Evolutionary conservation across 2,329 filamentous ascomycete genomes (phyloP), one percentile per base, ranked within the genome.

Genomic region (Aspergillus aculeatus): DNA sequence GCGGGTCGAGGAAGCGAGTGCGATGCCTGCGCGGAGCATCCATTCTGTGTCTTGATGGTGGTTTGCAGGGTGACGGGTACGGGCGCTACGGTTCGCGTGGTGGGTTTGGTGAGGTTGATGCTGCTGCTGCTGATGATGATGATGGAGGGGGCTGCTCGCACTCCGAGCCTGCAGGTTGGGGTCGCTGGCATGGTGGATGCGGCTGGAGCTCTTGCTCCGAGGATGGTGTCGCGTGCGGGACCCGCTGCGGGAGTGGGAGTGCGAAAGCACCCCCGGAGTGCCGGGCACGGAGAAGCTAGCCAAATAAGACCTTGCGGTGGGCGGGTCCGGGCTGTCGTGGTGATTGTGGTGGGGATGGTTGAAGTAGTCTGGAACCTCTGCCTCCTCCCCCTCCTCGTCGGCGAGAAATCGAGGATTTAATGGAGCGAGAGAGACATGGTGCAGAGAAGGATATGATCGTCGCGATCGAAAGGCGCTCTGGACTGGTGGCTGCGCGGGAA

Each of bases 381-480:
- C 7, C 26, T 74, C 66, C 32, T 76, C 72, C 35, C 38, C 14
- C 5, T 51, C 49, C 23, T 57, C 61, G 61, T 75, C 74, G 63
- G 83, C 79, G 21, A 81, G 81, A 66, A 83, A 84, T 70, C 78
- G 80, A 53, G 81, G 78, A 57, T 81, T 83, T 58, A 88, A 78
- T 44, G 85, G 85, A 66, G 84, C 83, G n/a, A 87, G 79, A 48
- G 85, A 86, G 62, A 87, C 79, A 67, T 85, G 81, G 66, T 83
- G 76, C 55, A 88, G 79, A 62, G 85, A 85, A 52, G 83, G 83
- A 66, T 84, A 83, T 53, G 84, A 86, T 58, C 85, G 84, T 52
- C 82, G 81, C 48, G 75, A 76, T 32, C 70, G 72, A 64, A 76
- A 76, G 56, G 69, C 67, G 56, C 65, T 62, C 32, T 66, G 65